Evolutionary conservation across 352 stramenopile genomes (phyloP), one percentile per base, ranked within the genome.

Genomic region (Globisporangium canariense): DNA sequence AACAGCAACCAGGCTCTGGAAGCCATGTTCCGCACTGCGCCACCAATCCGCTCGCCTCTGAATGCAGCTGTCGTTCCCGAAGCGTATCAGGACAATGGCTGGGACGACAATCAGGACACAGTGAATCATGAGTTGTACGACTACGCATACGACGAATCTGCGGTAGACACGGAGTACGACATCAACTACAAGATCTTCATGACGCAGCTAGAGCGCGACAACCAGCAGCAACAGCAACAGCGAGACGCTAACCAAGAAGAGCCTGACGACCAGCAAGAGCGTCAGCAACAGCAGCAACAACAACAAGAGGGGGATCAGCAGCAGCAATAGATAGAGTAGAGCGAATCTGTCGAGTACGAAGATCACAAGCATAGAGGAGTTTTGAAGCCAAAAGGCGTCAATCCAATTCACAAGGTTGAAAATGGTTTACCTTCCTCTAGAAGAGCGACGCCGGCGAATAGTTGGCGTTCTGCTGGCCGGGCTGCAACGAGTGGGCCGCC

Each of bases 181-280:
- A 76, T 83, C 65, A 79, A 90, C 72, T 90, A 90, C 69, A 76
- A 88, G 43, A 90, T 90, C 70, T 87, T 77, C 61, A 62, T 90
- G 47, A 90, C 81, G 5, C 78, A 87, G 47, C 36, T 87, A 1
- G 67, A 76, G 51, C 70, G 58, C 13, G 66, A 83, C 38, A 40
- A 36, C 2, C 65, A 67, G 34, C 59, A 66, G 18, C 47, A 66
- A 41, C 56, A 22, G 8, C 30, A 75, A 45, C 38, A 68, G n/a
- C 20, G 67, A 6, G 20, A 64, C 40, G 20, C 65, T 3, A 16
- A 75, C 16, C 28, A 73, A 4, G 14, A 73, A 45, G 45, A 66
- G 16, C 40, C 67, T 11, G 40, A 66, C 41, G 38, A 67, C 11
- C 51, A 50, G 40, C 55, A 60, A 41, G 30, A 68, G 40, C 36